Percentiles rank a stretch among this genome's conserved stretches.
Conservation (phyloP, 2,329 filamentous ascomycete genomes). For the Colletotrichum tropicale region DNA sequence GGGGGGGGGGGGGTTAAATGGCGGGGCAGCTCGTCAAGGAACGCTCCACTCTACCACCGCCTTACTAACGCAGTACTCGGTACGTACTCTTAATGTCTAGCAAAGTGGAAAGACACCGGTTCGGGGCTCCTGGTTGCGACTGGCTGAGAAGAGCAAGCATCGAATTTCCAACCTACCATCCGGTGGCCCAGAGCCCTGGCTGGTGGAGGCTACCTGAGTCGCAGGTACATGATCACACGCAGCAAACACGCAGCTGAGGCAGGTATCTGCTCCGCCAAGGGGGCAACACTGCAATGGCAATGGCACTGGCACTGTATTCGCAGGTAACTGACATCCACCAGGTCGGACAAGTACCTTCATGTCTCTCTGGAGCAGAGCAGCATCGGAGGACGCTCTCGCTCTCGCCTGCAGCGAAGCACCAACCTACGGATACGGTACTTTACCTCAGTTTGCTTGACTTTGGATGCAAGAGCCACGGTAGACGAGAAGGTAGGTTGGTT, state of each 20-base stretch:
- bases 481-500: too few relatives aligned
- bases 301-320: neutral
- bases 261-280: neutral
- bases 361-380: neutral
- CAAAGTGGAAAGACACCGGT: neutral
- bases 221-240: slow-evolving; percentile 16
- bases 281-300: neutral
- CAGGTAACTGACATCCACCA: neutral
- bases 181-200: neutral
- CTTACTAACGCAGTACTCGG: neutral
- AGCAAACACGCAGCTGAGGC: neutral
- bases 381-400: neutral
- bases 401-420: neutral
- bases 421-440: neutral
- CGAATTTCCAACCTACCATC: slow-evolving; percentile 16
- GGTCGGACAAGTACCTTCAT: neutral
- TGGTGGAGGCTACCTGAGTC: slow-evolving; percentile 11
- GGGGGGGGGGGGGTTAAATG: neutral
- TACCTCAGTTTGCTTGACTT: neutral
- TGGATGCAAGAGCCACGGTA: neutral
- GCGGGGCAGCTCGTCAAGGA: slow-evolving; percentile 3
- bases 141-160: slow-evolving; percentile 7
- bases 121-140: slow-evolving; percentile 5
- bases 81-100: neutral
- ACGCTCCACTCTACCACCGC: neutral